phyloP scores from a whole-genome alignment of 805 yeast species.

The Jamesozyma hellenica region DNA sequence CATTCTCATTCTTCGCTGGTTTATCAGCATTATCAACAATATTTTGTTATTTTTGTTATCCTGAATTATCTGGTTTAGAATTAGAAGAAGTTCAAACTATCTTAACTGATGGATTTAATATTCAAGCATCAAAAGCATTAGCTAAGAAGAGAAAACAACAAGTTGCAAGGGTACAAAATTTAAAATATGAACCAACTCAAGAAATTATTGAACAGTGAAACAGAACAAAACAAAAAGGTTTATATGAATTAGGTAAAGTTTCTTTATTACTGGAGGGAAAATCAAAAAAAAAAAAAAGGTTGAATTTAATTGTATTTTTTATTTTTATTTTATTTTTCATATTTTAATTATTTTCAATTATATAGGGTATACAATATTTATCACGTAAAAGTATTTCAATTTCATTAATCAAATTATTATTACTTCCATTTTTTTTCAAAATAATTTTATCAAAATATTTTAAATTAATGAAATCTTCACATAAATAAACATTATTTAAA shows the following conservation, averaged over 20 bases:
- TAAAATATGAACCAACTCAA: conserved; percentile 19
- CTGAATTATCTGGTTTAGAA: conserved; percentile 83
- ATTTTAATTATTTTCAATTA: conserved; percentile 1
- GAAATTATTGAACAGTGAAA: conserved; percentile 16
- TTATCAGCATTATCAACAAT: conserved; percentile 62
- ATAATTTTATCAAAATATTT: conserved; percentile 18
- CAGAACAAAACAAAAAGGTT: not conserved
- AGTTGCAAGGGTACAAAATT: conserved; percentile 9
- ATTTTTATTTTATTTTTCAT: not conserved
- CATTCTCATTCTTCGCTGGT: conserved; percentile 83
- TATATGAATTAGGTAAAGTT: too few species aligned
- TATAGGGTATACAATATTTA: conserved; percentile 7
- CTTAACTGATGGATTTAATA: conserved; percentile 77
- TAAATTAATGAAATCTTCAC: conserved; percentile 42
- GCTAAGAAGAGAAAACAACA: conserved; percentile 38
- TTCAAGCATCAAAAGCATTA: conserved; percentile 49
- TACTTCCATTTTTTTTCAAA: conserved; percentile 5
- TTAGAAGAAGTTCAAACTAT: conserved; percentile 84
- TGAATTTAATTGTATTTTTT: not conserved
- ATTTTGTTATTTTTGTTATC: conserved; percentile 75
- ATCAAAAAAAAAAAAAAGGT: not conserved
- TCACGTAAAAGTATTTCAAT: conserved; percentile 1
- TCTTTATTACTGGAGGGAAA: not conserved
- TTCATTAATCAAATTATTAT: not conserved
- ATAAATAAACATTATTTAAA: conserved; percentile 63